Percentiles rank a stretch among this genome's conserved stretches.
phyloP scores from a whole-genome alignment of 1,284 basidiomycete genomes.

The Trametes versicolor region DNA sequence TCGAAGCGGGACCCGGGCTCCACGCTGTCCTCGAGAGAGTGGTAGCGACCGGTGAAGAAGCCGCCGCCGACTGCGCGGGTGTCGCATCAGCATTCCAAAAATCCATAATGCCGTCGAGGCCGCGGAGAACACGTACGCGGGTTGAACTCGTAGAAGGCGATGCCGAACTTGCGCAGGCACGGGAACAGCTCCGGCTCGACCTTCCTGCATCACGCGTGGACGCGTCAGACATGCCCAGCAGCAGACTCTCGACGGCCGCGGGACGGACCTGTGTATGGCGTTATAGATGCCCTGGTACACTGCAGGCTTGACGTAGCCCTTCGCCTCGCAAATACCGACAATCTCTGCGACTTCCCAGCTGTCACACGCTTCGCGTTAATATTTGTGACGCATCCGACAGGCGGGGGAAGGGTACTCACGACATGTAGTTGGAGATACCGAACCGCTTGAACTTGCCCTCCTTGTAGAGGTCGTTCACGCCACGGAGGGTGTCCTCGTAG shows the following conservation, averaged over 20 bases:
- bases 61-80: constrained; percentile 47
- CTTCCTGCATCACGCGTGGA: constrained; percentile 32
- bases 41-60: constrained; percentile 50
- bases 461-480: constrained; percentile 59
- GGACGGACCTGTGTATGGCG: constrained; percentile 53
- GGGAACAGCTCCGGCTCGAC: constrained; percentile 72
- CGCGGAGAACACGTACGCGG: constrained; percentile 46
- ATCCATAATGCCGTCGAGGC: constrained; percentile 14
- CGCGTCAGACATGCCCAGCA: not conserved
- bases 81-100: constrained; percentile 28
- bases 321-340: constrained; percentile 60
- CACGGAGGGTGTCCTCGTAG: constrained; percentile 58
- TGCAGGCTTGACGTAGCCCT: constrained; percentile 69
- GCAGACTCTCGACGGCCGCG: not conserved
- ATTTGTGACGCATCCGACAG: no score
- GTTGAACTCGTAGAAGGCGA: constrained; percentile 69
- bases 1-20: constrained; percentile 53
- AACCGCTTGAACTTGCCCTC: constrained; percentile 56
- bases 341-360: constrained; percentile 74
- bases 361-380: no score
- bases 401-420: constrained; percentile 39
- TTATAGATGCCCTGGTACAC: constrained; percentile 77
- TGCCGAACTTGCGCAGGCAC: constrained; percentile 68
- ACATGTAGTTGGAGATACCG: constrained; percentile 62
- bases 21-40: constrained; percentile 41